A percentile compares a stretch with the other conserved stretches of the same genome.
Evolutionary conservation across 108 stramenopile species (phyloP).

Genomic region (Fistulifera pelliculosa): DNA sequence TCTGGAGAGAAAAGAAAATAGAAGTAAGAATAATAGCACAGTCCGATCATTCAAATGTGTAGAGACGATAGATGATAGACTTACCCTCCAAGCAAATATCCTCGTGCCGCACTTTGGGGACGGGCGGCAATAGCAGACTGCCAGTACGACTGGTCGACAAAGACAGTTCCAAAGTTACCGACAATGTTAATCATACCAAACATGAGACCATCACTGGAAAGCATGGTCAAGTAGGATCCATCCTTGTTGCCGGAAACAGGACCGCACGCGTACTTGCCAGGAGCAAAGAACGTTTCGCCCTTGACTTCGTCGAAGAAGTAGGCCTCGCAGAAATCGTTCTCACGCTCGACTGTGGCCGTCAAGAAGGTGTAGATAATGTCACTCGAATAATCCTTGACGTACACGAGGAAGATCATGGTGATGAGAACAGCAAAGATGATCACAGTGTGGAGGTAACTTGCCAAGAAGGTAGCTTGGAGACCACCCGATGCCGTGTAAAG

Average conservation of each 20-base stretch:
- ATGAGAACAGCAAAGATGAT: constrained; percentile 78
- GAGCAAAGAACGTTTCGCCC: constrained; percentile 46
- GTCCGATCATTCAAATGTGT: not conserved
- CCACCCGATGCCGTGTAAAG: constrained; percentile 87
- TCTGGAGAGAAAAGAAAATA: constrained; percentile 6
- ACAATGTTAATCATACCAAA: constrained; percentile 93
- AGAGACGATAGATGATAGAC: too few species aligned
- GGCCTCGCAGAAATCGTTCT: constrained; percentile 42
- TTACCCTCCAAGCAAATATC: constrained; percentile 89
- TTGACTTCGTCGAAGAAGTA: constrained; percentile 36
- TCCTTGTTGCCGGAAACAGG: constrained; percentile 69
- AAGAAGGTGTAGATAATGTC: constrained; percentile 63
- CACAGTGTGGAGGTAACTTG: constrained; percentile 75
- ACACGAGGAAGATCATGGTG: constrained; percentile 76
- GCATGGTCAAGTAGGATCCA: constrained; percentile 89
- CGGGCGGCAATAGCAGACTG: constrained; percentile 90
- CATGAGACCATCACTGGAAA: constrained; percentile 79
- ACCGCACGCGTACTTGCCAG: constrained; percentile 56
- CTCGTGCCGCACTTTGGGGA: constrained; percentile 68
- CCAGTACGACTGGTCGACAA: constrained; percentile 93
- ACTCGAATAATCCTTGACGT: constrained; percentile 54
- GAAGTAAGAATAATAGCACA: not conserved
- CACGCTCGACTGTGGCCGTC: constrained; percentile 37
- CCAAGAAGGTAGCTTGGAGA: constrained; percentile 88
- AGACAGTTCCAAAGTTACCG: constrained; percentile 94